These are phyloP conservation scores for Pterocarpus macrocarpus DNA, from an alignment of 306 rosid species.

Conservation along the genomic window DNA sequence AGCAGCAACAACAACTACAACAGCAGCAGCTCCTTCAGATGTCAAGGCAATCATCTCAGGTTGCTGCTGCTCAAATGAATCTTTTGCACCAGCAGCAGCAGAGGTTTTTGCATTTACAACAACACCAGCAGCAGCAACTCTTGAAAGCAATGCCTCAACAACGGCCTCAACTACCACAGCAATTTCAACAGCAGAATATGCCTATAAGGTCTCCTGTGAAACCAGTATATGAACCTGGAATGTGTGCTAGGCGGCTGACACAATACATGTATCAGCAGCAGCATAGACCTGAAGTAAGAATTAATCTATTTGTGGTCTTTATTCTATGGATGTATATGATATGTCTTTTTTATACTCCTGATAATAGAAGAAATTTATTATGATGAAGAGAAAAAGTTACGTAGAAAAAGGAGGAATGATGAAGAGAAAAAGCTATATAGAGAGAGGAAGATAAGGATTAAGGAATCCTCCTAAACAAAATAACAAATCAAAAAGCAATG, in stretches of 20 bases:
- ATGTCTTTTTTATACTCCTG: neutral
- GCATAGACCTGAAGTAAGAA: conserved; percentile 90
- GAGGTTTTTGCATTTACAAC: conserved; percentile 79
- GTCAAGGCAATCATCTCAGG: conserved; percentile 91
- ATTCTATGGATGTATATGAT: neutral
- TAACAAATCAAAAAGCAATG: neutral
- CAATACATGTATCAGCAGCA: conserved; percentile 96
- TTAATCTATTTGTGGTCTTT: conserved; percentile 20
- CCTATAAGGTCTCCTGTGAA: conserved; percentile 83
- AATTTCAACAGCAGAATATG: conserved; percentile 81
- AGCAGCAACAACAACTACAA: conserved; percentile 62
- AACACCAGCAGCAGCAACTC: conserved; percentile 89
- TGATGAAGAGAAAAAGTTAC: neutral
- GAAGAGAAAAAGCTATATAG: neutral
- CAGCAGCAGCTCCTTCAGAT: conserved; percentile 82
- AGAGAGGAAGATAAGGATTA: neutral
- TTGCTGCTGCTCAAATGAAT: conserved; percentile 90
- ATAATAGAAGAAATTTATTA: neutral
- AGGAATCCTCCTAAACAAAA: neutral
- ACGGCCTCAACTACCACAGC: conserved; percentile 82
- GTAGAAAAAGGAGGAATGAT: neutral
- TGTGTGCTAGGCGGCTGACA: conserved; percentile 95
- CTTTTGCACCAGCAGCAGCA: conserved; percentile 90
- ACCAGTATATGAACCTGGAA: conserved; percentile 92
- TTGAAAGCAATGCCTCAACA: conserved; percentile 90